A percentile compares a stretch with the other conserved stretches of the same genome.
phyloP scores from a whole-genome alignment of 148 eudicot genomes.

The Nepenthes gracilis region DNA sequence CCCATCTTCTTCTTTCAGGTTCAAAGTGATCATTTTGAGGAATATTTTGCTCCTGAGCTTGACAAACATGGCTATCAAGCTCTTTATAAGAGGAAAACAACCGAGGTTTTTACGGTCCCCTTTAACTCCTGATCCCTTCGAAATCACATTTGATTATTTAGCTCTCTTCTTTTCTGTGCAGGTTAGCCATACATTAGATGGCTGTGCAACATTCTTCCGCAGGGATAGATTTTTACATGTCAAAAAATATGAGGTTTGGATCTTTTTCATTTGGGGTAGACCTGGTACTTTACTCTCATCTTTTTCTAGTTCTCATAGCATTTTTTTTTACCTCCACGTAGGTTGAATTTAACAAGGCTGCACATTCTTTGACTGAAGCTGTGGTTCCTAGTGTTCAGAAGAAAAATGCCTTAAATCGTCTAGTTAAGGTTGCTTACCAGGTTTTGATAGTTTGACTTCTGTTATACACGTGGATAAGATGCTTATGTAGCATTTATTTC shows the following conservation, averaged over 20 bases:
- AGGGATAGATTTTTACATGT: constrained; percentile 64
- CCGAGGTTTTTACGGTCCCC: constrained; percentile 31
- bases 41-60: constrained; percentile 81
- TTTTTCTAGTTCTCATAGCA: background rate
- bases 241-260: constrained; percentile 68
- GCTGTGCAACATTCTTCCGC: constrained; percentile 93
- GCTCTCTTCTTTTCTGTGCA: constrained; percentile 11
- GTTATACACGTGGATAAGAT: background rate
- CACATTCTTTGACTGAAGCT: constrained; percentile 63
- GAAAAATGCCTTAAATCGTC: constrained; percentile 49
- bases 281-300: background rate
- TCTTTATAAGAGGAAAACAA: constrained; percentile 59
- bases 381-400: constrained; percentile 55
- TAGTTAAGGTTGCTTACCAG: constrained; percentile 37
- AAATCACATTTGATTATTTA: background rate
- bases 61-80: constrained; percentile 76
- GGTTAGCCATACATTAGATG: constrained; percentile 53
- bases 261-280: background rate
- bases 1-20: constrained; percentile 38
- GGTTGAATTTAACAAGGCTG: constrained; percentile 86
- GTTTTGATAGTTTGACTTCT: background rate
- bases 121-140: background rate
- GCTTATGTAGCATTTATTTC: constrained; percentile 1
- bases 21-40: constrained; percentile 85
- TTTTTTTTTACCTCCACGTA: constrained; percentile 11